Evolutionary conservation across 2,329 filamentous ascomycete species (phyloP), one percentile per base, ranked within the genome.

Genomic region (Penicillium psychrosexuale): DNA sequence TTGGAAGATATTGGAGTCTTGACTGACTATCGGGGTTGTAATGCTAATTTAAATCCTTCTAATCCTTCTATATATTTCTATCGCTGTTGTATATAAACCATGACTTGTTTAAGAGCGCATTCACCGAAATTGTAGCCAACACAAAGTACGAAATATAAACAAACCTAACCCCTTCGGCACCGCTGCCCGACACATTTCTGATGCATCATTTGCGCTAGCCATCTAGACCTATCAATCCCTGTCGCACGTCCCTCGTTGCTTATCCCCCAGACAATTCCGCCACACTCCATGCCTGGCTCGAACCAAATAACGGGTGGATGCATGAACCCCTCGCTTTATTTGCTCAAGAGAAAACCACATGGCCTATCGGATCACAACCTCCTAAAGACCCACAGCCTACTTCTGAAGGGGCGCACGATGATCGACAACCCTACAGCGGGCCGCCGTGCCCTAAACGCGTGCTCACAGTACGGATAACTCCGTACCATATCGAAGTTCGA

Each of bases 191-290:
- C 38, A 22, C 39, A 50, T 54, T 54, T 50, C 31, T 44, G 45
- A 54, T 50, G 19, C 8, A 50, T 50, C 50, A 47, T 30, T 28
- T 19, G 11, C 33, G 19, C 39, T 43, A 44, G 30, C 6, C 11
- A 8, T 19, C 17, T 33, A 19, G 13, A 4, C 15, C 12, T 19
- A 31, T 33, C 17, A 42, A 37, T 43, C 22, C 24, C 33, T 33
- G 46, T 34, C 24, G 5, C 46, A 38, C 31, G 19, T 38, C 51
- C 47, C 46, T 54, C 49, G 19, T 45, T 44, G 19, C 46, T 44
- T 44, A 54, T 39, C 46, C 51, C 31, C 51, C 51, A 50, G 51
- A 54, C 28, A 27, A 39, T 51, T 44, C 38, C 27, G 38, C 45
- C 51, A 54, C 46, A 44, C 22, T 19, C 19, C 46, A 49, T 37